Conservation (phyloP, 1,284 basidiomycete genomes). For the Albatrellus sp. region DNA sequence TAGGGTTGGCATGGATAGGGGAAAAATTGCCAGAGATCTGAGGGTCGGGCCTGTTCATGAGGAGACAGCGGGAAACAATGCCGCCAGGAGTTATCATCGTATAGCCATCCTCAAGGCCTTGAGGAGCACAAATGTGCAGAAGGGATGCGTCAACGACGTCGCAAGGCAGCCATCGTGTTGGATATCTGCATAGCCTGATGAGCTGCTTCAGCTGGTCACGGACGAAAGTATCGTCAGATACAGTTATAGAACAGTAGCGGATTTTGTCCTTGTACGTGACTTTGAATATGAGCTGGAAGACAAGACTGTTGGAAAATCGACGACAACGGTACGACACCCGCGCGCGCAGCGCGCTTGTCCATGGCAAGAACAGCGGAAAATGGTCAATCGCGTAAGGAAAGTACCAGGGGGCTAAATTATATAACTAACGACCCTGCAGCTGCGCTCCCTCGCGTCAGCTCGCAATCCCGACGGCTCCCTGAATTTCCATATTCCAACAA, state of each 20-base stretch:
- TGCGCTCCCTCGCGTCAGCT: too few species aligned
- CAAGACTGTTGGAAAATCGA: too few species aligned
- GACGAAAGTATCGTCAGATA: constrained; percentile 77
- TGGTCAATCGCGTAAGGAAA: too few species aligned
- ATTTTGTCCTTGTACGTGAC: constrained; percentile 88
- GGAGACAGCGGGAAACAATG: constrained; percentile 63
- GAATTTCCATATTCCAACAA: too few species aligned
- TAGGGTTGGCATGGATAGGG: constrained; percentile 97
- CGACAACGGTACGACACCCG: too few species aligned
- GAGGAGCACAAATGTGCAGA: constrained; percentile 75
- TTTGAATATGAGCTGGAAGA: constrained; percentile 83
- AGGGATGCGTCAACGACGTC: constrained; percentile 93
- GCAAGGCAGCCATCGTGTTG: constrained; percentile 74
- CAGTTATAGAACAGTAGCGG: constrained; percentile 73
- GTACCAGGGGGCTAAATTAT: too few species aligned
- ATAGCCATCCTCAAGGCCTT: constrained; percentile 81
- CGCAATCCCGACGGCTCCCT: too few species aligned
- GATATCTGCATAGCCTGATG: constrained; percentile 80
- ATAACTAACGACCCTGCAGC: too few species aligned
- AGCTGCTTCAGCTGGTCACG: constrained; percentile 79
- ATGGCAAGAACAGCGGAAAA: too few species aligned
- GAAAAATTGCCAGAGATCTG: constrained; percentile 95
- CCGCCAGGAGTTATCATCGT: constrained; percentile 47
- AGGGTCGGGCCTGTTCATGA: constrained; percentile 92
- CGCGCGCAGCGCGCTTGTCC: too few species aligned